Base-by-base conservation (phyloP, 345 rosid species). In the Eutrema yunnanense region DNA sequence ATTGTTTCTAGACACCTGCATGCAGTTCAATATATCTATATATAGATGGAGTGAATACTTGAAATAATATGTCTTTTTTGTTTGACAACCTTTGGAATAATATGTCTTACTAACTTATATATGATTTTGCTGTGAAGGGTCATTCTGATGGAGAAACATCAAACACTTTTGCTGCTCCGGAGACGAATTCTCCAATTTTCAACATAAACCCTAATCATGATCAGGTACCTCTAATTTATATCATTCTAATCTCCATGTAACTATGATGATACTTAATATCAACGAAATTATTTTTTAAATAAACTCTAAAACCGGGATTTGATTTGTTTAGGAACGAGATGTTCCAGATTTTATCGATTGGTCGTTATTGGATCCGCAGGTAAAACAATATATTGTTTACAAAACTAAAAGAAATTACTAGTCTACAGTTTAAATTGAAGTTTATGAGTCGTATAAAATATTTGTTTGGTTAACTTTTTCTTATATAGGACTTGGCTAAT, bases 131-230 rank as follows among this genome's bases (percentile, higher is more conserved):
- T 47, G 34, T 36, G 32, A 62, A 76, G 79, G 71, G 26, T 51
- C 67, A 65, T 42, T 33, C n/a, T 51, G 52, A 27, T 51, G 63
- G 41, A 65, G 73, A 65, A 43, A 71, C 53, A 43, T 29, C 55
- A 9, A 65, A 66, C 76, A 43, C 43, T 59, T n/a, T 52, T 60
- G 73, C 48, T 63, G 49, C 58, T 58, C 43, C 42, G n/a, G 76
- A 65, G 43, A 50, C 1, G 30, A 33, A 71, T 44, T 8, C 54
- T 42, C 41, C 58, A 51, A 6, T 10, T 57, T 19, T 19, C 37
- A 30, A 65, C 57, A 43, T 32, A 30, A 63, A 40, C 53, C 66
- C 62, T 65, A 49, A 52, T 29, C 62, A 49, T 12, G 73, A 44
- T 59, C 68, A 77, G 76, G 80, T 77, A 65, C 46, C 40, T 52